A percentile compares a stretch with the other conserved stretches of the same genome.
Conservation (phyloP, 2,329 filamentous ascomycete genomes). For the Claviceps purpurea region DNA sequence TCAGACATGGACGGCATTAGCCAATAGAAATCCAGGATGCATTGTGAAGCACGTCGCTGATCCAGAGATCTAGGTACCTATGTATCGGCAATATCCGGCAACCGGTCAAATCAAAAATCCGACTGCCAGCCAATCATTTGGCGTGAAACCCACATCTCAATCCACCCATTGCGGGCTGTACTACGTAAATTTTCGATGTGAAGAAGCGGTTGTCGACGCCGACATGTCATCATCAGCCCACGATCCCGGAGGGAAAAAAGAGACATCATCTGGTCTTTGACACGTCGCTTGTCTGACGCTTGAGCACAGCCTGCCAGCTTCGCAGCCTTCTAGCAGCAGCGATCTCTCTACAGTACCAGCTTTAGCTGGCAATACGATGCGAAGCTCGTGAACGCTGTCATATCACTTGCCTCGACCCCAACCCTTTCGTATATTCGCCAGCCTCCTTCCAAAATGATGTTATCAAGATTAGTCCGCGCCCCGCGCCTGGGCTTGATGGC, state of each 20-base stretch:
- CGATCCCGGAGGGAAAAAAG: background rate
- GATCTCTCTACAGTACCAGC: background rate
- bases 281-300: background rate
- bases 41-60: background rate
- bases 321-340: background rate
- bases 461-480: slow-evolving; percentile 22
- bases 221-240: slow-evolving; percentile 2
- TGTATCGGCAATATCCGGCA: background rate
- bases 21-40: background rate
- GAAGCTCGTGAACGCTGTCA: background rate
- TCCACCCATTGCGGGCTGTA: background rate
- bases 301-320: background rate
- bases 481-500: slow-evolving; percentile 20
- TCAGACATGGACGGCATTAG: background rate
- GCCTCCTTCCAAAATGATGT: slow-evolving; percentile 20
- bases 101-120: slow-evolving; percentile 3
- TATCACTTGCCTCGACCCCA: background rate
- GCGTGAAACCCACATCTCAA: background rate
- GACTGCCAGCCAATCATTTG: background rate
- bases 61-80: background rate
- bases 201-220: background rate
- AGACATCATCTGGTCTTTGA: background rate
- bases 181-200: slow-evolving; percentile 2
- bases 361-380: slow-evolving; percentile 1
- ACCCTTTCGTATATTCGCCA: background rate